A percentile compares a stretch with the other conserved stretches of the same genome.
phyloP scores from a whole-genome alignment of 495 filamentous ascomycete genomes.

The Pyrenopolyporus hunteri region DNA sequence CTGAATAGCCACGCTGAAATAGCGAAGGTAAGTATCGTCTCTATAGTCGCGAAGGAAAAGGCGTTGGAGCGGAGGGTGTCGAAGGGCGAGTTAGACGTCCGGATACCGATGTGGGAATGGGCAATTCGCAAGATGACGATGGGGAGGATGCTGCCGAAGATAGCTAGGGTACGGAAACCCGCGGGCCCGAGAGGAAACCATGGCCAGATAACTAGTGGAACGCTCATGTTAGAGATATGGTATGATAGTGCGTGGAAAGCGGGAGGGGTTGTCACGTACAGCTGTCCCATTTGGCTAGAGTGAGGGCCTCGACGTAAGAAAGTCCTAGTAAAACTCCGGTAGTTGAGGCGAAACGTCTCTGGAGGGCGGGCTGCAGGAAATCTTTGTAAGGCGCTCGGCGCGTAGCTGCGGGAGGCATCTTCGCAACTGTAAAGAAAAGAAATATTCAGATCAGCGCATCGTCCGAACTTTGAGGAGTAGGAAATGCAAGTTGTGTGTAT shows the following conservation, averaged over 20 bases:
- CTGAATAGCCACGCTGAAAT: conserved; percentile 82
- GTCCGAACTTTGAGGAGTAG: conserved; percentile 11
- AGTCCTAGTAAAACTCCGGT: conserved; percentile 67
- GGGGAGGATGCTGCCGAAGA: conserved; percentile 73
- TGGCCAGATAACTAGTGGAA: conserved; percentile 70
- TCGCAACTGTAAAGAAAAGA: conserved; percentile 32
- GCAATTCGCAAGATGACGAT: conserved; percentile 80
- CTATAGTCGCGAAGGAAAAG: conserved; percentile 62
- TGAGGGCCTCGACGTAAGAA: conserved; percentile 76
- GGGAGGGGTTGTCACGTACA: conserved; percentile 53
- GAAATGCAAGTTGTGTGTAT: not conserved
- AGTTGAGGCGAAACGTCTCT: conserved; percentile 82
- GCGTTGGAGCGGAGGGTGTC: conserved; percentile 64
- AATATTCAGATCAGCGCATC: conserved; percentile 41
- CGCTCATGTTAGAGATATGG: conserved; percentile 9
- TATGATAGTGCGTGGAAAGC: conserved; percentile 4
- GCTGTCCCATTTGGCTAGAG: conserved; percentile 72
- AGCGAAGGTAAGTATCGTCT: conserved; percentile 74
- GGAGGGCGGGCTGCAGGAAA: conserved; percentile 86
- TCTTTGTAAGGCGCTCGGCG: conserved; percentile 72
- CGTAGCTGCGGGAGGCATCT: conserved; percentile 50
- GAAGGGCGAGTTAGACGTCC: conserved; percentile 71
- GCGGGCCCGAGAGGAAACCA: conserved; percentile 83
- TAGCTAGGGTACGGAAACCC: conserved; percentile 75
- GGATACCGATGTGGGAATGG: conserved; percentile 76